Percentiles rank a stretch among this genome's conserved stretches.
Evolutionary conservation across 768 basidiomycete species (phyloP).

Genomic region (Tephrocybe sp.): DNA sequence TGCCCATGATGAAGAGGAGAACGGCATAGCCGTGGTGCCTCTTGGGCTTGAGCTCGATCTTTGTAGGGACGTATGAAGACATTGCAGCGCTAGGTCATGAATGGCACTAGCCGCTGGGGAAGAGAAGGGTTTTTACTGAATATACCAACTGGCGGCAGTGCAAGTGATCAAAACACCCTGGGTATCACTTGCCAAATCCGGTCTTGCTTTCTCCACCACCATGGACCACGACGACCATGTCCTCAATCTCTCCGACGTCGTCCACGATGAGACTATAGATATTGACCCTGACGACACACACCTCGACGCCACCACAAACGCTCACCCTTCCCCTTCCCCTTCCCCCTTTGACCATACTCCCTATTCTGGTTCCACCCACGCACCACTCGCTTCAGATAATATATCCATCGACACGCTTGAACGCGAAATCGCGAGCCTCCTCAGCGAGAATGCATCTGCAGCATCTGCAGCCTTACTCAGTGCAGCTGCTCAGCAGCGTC

Average conservation of each 20-base stretch:
- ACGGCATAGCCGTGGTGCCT: constrained; percentile 81
- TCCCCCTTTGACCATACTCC: constrained; percentile 34
- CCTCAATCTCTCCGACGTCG: constrained; percentile 80
- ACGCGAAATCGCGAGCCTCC: constrained; percentile 71
- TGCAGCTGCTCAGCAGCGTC: constrained; percentile 70
- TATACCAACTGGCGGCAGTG: too few relatives aligned
- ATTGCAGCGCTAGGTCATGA: constrained; percentile 17
- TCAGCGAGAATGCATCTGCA: constrained; percentile 74
- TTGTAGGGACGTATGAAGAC: constrained; percentile 41
- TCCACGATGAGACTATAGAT: constrained; percentile 74
- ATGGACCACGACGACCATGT: constrained; percentile 64
- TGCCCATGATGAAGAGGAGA: constrained; percentile 84
- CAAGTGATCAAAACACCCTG: constrained; percentile 10
- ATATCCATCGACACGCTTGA: constrained; percentile 75
- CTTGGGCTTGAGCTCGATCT: constrained; percentile 65
- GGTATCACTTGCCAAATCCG: constrained; percentile 20
- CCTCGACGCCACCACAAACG: constrained; percentile 27
- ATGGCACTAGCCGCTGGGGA: not conserved
- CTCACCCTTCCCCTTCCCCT: constrained; percentile 28
- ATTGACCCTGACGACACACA: constrained; percentile 41
- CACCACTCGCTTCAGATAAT: constrained; percentile 41
- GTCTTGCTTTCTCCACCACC: constrained; percentile 16
- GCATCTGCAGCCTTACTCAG: constrained; percentile 63
- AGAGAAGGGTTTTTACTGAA: not conserved
- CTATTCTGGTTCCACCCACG: constrained; percentile 34